These are phyloP conservation scores for Moniliella sp. DNA, from an alignment of 1,284 basidiomycete species.

Conservation along the genomic window DNA sequence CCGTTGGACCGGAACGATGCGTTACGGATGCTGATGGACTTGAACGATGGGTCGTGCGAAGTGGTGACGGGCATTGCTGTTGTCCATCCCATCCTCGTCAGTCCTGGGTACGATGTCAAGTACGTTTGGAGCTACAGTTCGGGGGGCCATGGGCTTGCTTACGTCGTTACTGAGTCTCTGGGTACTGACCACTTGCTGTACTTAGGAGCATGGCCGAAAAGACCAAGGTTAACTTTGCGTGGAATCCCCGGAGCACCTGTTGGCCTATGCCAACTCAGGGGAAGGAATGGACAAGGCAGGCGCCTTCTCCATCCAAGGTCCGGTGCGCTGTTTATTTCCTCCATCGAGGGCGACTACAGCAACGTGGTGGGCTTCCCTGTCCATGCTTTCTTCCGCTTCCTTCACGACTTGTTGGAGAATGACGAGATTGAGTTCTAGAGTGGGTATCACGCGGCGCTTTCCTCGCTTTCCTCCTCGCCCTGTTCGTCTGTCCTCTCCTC, in stretches of 20 bases:
- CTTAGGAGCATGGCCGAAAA: conserved; percentile 21
- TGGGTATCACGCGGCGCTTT: too few relatives aligned
- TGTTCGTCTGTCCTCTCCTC: too few relatives aligned
- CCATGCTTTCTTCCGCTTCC: conserved; percentile 8
- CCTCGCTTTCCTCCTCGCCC: too few relatives aligned
- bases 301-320: conserved; percentile 70
- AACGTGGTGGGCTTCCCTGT: conserved; percentile 73
- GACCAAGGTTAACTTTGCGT: conserved; percentile 31
- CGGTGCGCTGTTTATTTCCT: conserved; percentile 59
- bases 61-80: conserved; percentile 27
- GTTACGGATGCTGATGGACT: conserved; percentile 60
- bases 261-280: conserved; percentile 66
- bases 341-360: conserved; percentile 72
- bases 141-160: too few relatives aligned
- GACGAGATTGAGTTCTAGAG: conserved; percentile 16
- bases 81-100: conserved; percentile 61
- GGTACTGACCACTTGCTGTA: too few relatives aligned
- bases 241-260: conserved; percentile 39
- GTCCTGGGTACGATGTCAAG: conserved; percentile 76
- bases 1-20: conserved; percentile 61
- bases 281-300: conserved; percentile 80
- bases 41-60: conserved; percentile 49
- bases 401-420: conserved; percentile 22
- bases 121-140: too few relatives aligned
- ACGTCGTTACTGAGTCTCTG: too few relatives aligned